Evolutionary conservation across 352 stramenopile species (phyloP), one percentile per base, ranked within the genome.

Genomic region (Globisporangium yorkense): DNA sequence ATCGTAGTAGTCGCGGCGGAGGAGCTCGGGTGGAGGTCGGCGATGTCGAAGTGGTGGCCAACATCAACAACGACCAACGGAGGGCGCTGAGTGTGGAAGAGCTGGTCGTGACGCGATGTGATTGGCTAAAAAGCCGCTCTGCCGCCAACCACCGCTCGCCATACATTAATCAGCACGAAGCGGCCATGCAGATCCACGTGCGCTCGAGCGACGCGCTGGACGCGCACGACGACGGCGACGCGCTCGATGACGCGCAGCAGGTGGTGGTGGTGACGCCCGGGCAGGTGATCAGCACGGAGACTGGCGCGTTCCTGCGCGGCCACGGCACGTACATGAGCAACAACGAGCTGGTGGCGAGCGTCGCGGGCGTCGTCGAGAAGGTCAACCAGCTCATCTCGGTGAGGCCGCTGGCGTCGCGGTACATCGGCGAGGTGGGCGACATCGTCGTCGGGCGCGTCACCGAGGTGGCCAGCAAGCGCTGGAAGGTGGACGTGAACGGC

Each of bases 311-410:
- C 61, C 67, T 98, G 53, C 89, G 92, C 51, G 95, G 95, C 44
- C 95, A 98, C 65, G 96, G 96, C 44, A 98, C 94, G 20, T 98
- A 98, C 72, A 75, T 98, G 43, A 93, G 95, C 72, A 63, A 70
- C 53, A 79, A 84, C 57, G 77, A 94, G 59, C 75, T 98, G 21
- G 76, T 98, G 61, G 92, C 94, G 47, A 97, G 85, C 67, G 89
- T 98, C 24, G 89, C 90, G 5, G 96, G 96, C 18, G 90, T 94
- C n/a, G 89, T 98, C 9, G 92, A 98, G 66, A 93, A 96, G 53
- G 93, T 98, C 13, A 98, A 98, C 71, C 97, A 98, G 75, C 80
- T 98, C 27, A 96, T 98, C 64, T 93, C 81, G 3, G 96, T 98
- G 37, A 88, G 96, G 43, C 92, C 91, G n/a, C 71, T 97, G 0